A percentile compares a stretch with the other conserved stretches of the same genome.
Conservation (phyloP, 2,329 filamentous ascomycete species). For the Cryoendolithus antarcticus region DNA sequence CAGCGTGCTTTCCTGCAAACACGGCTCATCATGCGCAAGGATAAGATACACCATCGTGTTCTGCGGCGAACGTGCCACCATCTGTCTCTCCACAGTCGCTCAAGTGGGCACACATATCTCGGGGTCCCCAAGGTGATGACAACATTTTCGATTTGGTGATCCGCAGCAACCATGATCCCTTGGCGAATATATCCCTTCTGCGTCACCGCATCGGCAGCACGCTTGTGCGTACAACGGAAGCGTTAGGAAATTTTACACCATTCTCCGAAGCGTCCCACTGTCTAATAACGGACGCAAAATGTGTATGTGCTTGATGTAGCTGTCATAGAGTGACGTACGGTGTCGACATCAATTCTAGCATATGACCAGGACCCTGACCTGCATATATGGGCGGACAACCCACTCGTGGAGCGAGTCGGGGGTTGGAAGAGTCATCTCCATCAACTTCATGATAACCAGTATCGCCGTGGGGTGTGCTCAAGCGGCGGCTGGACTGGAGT, state of each 20-base stretch:
- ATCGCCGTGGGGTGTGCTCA: constrained; percentile 34
- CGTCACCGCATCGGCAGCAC: constrained; percentile 3
- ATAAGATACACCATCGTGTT: constrained; percentile 70
- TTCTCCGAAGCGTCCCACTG: constrained; percentile 32
- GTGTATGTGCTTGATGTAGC: constrained; percentile 45
- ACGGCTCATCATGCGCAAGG: constrained; percentile 72
- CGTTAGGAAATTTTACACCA: constrained; percentile 37
- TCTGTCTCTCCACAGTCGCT: constrained; percentile 1
- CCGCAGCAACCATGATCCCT: constrained; percentile 7
- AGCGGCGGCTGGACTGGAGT: constrained; percentile 21
- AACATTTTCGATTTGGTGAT: neutral
- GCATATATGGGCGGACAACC: constrained; percentile 23
- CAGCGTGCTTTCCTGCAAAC: constrained; percentile 27
- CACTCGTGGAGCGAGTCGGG: constrained; percentile 12
- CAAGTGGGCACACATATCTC: no score
- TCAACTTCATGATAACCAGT: constrained; percentile 19
- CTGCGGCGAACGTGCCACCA: constrained; percentile 49
- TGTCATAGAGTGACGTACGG: constrained; percentile 38
- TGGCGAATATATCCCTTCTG: constrained; percentile 8
- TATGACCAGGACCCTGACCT: constrained; percentile 37
- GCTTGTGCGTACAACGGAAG: constrained; percentile 25
- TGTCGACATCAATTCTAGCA: constrained; percentile 36
- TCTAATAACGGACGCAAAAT: constrained; percentile 49
- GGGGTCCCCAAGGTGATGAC: constrained; percentile 1
- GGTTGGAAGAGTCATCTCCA: constrained; percentile 9